A percentile compares a stretch with the other conserved stretches of the same genome.
Evolutionary conservation across 495 filamentous ascomycete species (phyloP).

Genomic region (Aspergillus asperescens): DNA sequence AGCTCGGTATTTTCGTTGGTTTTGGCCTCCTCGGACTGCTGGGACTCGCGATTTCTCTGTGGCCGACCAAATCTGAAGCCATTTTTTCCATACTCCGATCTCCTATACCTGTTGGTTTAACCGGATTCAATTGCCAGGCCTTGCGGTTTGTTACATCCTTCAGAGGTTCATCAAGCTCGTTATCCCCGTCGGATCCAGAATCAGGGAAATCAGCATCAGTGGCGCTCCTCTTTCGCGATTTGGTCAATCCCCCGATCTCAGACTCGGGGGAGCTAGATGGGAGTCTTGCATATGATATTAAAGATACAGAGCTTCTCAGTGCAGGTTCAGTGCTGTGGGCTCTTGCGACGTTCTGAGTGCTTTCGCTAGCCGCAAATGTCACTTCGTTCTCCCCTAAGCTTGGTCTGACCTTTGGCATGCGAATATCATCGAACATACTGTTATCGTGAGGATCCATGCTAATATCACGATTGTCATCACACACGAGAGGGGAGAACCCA

Average conservation of each 20-base stretch:
- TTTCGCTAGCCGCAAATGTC: neutral
- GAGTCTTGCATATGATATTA: neutral
- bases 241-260: neutral
- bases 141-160: neutral
- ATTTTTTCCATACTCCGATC: neutral
- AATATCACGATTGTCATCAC: neutral
- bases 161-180: neutral
- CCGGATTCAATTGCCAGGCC: neutral
- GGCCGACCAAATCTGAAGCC: neutral
- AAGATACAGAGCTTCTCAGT: neutral
- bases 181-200: conserved; percentile 13
- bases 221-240: conserved; percentile 23
- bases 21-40: neutral
- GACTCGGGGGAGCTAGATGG: conserved; percentile 1
- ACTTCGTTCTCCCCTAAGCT: neutral
- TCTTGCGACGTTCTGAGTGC: neutral
- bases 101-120: neutral
- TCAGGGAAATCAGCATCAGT: conserved; percentile 25
- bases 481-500: conserved; percentile 9
- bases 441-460: neutral
- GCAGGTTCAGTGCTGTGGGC: neutral
- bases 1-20: neutral
- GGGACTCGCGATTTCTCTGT: neutral
- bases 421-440: neutral
- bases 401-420: neutral